phyloP scores from a whole-genome alignment of 2,329 filamentous ascomycete species.

The Corinectria fuckeliana region DNA sequence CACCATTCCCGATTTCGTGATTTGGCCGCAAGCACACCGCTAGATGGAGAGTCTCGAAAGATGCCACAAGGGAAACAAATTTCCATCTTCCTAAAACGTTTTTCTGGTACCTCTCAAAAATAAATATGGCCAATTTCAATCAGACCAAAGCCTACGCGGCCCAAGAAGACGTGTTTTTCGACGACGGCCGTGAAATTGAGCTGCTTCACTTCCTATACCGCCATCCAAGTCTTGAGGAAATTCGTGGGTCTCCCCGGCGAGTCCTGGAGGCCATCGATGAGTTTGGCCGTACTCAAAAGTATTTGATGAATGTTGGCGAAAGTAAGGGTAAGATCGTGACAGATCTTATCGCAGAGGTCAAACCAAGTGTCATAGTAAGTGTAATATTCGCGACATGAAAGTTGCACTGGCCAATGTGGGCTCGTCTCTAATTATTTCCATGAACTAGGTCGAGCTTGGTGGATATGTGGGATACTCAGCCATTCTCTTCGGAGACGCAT shows the following conservation, averaged over 20 bases:
- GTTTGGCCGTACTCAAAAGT: conserved; percentile 65
- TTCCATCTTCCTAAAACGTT: neutral
- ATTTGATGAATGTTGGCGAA: conserved; percentile 81
- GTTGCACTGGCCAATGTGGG: no score
- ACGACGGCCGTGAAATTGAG: conserved; percentile 77
- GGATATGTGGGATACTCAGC: conserved; percentile 85
- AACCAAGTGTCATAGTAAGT: conserved; percentile 68
- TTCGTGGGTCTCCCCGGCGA: conserved; percentile 67
- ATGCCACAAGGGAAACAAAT: neutral
- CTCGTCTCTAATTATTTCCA: neutral
- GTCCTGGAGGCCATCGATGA: conserved; percentile 76
- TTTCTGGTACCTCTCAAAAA: neutral
- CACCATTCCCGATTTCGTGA: neutral
- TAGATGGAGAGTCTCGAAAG: neutral
- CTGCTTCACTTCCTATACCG: conserved; percentile 73
- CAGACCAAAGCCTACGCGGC: conserved; percentile 47
- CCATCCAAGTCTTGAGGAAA: conserved; percentile 64
- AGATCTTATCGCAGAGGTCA: conserved; percentile 69
- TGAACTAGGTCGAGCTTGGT: conserved; percentile 69
- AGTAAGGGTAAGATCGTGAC: conserved; percentile 76
- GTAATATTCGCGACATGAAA: neutral
- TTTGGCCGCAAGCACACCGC: neutral
- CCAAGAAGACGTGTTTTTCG: conserved; percentile 54
- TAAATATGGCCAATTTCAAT: conserved; percentile 40
- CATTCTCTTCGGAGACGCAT: conserved; percentile 73